phyloP scores from a whole-genome alignment of 257 asterid genomes.

The Eucommia ulmoides region DNA sequence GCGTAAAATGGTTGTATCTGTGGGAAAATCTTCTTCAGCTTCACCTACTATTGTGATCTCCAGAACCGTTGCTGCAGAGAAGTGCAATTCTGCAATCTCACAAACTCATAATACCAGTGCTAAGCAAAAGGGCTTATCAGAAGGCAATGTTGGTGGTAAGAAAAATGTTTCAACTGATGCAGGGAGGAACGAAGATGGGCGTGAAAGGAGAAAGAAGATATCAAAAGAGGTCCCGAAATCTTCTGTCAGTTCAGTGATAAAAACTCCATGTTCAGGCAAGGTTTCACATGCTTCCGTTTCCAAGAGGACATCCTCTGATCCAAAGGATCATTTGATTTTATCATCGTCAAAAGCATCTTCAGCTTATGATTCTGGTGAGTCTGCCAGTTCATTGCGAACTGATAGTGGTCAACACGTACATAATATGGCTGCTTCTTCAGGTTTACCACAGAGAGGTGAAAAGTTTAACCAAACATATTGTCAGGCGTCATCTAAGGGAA shows the following conservation, averaged over 20 bases:
- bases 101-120: conserved; percentile 27
- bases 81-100: conserved; percentile 16
- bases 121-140: conserved; percentile 35
- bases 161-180: conserved; percentile 33
- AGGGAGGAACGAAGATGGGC: conserved; percentile 39
- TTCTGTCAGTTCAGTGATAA: conserved; percentile 22
- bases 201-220: conserved; percentile 46
- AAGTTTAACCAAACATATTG: conserved; percentile 37
- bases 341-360: conserved; percentile 33
- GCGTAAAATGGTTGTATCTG: conserved; percentile 31
- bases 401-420: conserved; percentile 36
- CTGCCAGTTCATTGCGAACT: conserved; percentile 27
- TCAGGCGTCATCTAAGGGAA: conserved; percentile 49
- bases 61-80: conserved; percentile 35
- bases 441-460: conserved; percentile 46
- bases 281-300: conserved; percentile 37
- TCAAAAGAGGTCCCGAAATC: conserved; percentile 50
- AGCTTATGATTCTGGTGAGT: conserved; percentile 25
- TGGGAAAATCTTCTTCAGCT: conserved; percentile 35
- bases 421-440: conserved; percentile 34
- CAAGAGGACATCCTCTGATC: conserved; percentile 39
- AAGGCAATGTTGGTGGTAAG: conserved; percentile 27
- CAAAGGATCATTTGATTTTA: conserved; percentile 31
- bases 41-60: conserved; percentile 19
- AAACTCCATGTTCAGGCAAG: conserved; percentile 37